phyloP scores from a whole-genome alignment of 2,329 filamentous ascomycete species.

The Scytalidium sp. region DNA sequence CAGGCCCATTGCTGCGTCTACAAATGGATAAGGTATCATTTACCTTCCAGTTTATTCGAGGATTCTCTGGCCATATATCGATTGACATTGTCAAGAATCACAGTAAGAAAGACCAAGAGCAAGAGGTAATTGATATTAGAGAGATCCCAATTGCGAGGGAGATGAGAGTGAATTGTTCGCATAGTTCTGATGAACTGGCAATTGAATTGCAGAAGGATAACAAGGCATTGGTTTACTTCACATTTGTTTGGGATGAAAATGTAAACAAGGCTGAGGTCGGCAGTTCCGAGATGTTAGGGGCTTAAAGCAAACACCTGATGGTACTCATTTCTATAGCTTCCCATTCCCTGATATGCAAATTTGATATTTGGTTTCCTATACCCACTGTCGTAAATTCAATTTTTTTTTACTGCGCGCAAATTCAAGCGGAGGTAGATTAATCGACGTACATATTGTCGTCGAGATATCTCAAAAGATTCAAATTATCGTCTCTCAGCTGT shows the following conservation, averaged over 20 bases:
- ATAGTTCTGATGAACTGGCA: constrained; percentile 6
- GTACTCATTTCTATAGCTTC: no score
- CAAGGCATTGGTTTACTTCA: constrained; percentile 6
- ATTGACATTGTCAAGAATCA: constrained; percentile 4
- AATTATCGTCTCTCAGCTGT: no score
- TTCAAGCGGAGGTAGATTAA: no score
- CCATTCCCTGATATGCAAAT: no score
- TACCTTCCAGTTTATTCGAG: constrained; percentile 12
- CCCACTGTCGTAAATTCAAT: no score
- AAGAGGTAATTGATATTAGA: constrained; percentile 6
- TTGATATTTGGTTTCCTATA: no score
- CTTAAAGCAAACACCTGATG: no score
- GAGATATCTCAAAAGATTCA: no score
- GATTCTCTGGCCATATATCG: constrained; percentile 6
- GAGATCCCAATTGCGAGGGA: constrained; percentile 13
- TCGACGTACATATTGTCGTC: no score
- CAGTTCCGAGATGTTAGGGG: no score
- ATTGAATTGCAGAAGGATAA: constrained; percentile 5
- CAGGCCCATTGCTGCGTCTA: constrained; percentile 9
- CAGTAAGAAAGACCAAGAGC: neutral
- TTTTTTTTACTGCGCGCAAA: no score
- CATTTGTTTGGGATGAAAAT: constrained; percentile 10
- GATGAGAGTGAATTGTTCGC: constrained; percentile 6
- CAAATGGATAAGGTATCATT: constrained; percentile 8
- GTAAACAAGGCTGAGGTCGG: no score